Evolutionary conservation across 23 red algal species (phyloP).

Genomic region (Gracilaria gracilis): DNA sequence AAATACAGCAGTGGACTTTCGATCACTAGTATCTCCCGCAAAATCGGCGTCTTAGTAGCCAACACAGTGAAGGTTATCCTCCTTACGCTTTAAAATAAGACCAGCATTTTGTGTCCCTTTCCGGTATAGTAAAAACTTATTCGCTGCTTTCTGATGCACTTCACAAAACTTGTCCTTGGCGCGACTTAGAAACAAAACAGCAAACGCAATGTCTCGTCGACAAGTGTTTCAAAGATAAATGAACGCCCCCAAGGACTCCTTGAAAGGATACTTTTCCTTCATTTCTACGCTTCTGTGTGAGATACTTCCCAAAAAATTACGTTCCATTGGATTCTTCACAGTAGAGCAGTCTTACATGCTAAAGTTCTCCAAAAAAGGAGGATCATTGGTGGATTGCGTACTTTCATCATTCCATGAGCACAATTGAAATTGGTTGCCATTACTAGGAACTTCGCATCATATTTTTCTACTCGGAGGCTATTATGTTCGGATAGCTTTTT

Average conservation of each 20-base stretch:
- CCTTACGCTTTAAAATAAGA: neutral
- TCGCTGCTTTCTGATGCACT: constrained; percentile 26
- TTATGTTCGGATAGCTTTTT: neutral
- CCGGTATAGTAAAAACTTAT: constrained; percentile 1
- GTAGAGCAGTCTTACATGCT: constrained; percentile 16
- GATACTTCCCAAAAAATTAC: neutral
- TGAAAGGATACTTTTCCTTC: neutral
- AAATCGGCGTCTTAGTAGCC: constrained; percentile 31
- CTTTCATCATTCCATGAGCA: neutral
- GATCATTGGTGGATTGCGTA: constrained; percentile 10
- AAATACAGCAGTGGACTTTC: constrained; percentile 24
- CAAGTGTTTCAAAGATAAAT: constrained; percentile 4
- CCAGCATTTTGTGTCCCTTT: constrained; percentile 16
- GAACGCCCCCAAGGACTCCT: neutral
- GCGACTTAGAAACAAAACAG: neutral
- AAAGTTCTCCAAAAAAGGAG: neutral
- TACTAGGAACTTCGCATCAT: constrained; percentile 25
- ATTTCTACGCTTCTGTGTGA: neutral
- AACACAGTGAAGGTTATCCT: neutral
- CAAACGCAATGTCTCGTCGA: constrained; percentile 5
- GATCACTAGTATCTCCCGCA: neutral
- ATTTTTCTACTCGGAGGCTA: neutral
- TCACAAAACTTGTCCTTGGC: neutral
- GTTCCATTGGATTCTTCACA: neutral
- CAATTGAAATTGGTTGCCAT: neutral